phyloP scores from a whole-genome alignment of 2,329 filamentous ascomycete genomes.

The Pezicula rhizophila region DNA sequence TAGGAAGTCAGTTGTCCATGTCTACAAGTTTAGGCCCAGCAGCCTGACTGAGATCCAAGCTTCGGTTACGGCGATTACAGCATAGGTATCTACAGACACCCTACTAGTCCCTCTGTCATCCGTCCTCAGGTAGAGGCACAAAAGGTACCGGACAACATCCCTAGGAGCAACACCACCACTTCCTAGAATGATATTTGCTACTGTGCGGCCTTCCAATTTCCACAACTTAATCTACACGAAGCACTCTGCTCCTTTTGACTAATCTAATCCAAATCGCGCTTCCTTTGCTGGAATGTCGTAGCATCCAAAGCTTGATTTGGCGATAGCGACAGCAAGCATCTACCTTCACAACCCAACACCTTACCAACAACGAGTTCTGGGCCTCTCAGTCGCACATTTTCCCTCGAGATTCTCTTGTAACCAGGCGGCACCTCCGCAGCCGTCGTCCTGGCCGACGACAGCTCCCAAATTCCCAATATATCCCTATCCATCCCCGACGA shows the following conservation, averaged over 20 bases:
- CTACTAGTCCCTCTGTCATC: no score
- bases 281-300: not conserved
- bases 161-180: no score
- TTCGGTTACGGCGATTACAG: no score
- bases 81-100: no score
- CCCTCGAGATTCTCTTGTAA: constrained; percentile 3
- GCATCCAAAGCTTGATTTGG: constrained; percentile 1
- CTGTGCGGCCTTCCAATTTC: no score
- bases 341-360: constrained; percentile 1
- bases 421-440: constrained; percentile 42
- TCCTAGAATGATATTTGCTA: no score
- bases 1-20: no score
- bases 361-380: constrained; percentile 8
- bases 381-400: constrained; percentile 6
- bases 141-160: no score
- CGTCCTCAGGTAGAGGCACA: no score
- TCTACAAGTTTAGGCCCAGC: no score
- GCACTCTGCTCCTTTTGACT: not conserved
- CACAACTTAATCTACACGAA: no score
- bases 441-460: constrained; percentile 71
- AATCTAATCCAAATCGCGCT: not conserved
- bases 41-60: no score
- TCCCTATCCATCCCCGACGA: constrained; percentile 63
- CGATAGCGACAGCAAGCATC: constrained; percentile 6
- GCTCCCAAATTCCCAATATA: constrained; percentile 42